Conservation (phyloP, 2,329 filamentous ascomycete species). For the Fusarium sp. region DNA sequence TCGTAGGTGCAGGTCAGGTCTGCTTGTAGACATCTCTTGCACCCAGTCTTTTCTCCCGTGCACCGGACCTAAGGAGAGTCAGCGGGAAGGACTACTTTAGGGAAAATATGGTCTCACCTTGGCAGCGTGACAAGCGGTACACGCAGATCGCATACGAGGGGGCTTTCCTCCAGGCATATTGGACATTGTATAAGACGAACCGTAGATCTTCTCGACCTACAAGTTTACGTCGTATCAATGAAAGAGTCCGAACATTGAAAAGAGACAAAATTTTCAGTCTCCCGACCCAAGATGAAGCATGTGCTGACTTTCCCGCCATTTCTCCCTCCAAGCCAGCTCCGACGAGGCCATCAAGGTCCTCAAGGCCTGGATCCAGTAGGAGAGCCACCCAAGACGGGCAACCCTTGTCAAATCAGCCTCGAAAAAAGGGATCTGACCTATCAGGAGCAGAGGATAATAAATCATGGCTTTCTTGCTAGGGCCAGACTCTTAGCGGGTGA, state of each 20-base stretch:
- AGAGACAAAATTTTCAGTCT: not conserved
- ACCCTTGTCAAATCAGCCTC: slow-evolving; percentile 4
- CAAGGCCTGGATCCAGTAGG: not conserved
- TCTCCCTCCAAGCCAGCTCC: not conserved
- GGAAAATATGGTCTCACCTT: not conserved
- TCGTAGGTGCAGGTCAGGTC: slow-evolving; percentile 3
- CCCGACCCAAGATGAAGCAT: not conserved
- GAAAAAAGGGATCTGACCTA: not conserved
- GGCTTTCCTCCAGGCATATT: not conserved
- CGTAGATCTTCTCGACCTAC: not conserved
- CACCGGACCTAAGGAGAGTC: slow-evolving; percentile 7
- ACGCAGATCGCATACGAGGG: slow-evolving; percentile 12
- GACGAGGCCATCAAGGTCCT: slow-evolving; percentile 13
- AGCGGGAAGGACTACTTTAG: not conserved
- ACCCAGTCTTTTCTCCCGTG: slow-evolving; percentile 9
- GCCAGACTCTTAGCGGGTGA: not conserved
- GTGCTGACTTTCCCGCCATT: not conserved
- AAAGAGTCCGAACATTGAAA: not conserved
- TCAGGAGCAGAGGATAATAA: not conserved
- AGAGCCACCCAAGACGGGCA: not conserved
- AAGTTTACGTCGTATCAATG: not conserved
- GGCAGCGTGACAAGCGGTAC: slow-evolving; percentile 11
- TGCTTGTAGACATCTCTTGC: slow-evolving; percentile 2
- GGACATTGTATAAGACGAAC: not conserved
- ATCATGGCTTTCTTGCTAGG: not conserved